phyloP scores from a whole-genome alignment of 768 basidiomycete genomes.

The Xerocomellus dryophilus region DNA sequence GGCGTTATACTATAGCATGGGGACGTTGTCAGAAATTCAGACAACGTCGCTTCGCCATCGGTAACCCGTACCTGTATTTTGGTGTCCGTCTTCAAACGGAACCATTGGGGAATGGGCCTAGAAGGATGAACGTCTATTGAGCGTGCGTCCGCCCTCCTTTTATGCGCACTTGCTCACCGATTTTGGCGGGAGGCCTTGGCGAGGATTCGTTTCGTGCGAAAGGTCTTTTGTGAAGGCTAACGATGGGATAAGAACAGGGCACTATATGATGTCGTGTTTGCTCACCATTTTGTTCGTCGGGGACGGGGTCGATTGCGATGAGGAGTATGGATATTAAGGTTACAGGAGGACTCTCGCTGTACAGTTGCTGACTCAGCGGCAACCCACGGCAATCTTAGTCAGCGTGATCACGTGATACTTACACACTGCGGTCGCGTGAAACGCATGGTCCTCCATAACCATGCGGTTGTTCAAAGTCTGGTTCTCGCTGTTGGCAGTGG shows the following conservation, averaged over 20 bases:
- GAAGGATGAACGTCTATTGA: constrained; percentile 1
- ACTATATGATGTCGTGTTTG: not conserved
- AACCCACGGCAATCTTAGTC: constrained; percentile 7
- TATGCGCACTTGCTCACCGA: constrained; percentile 52
- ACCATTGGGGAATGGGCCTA: constrained; percentile 99
- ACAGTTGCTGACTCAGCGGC: constrained; percentile 40
- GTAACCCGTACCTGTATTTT: constrained; percentile 73
- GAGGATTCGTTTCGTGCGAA: constrained; percentile 95
- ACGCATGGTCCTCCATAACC: constrained; percentile 2
- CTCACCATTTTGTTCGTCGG: constrained; percentile 50
- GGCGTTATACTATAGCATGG: constrained; percentile 68
- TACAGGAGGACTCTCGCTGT: constrained; percentile 31
- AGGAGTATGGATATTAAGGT: constrained; percentile 33
- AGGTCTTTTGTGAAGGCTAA: constrained; percentile 98
- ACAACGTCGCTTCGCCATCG: not conserved
- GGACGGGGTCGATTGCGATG: constrained; percentile 31
- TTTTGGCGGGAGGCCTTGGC: constrained; percentile 97
- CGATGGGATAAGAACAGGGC: constrained; percentile 2
- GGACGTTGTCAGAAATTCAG: not conserved
- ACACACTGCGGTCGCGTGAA: not conserved
- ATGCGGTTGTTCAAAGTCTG: constrained; percentile 53
- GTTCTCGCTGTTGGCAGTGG: constrained; percentile 48
- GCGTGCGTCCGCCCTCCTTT: not conserved
- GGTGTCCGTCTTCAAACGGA: constrained; percentile 93
- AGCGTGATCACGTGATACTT: not conserved